Percentiles rank a stretch among this genome's conserved stretches.
phyloP scores from a whole-genome alignment of 2,329 filamentous ascomycete species.

The Verticillium albo-atrum region DNA sequence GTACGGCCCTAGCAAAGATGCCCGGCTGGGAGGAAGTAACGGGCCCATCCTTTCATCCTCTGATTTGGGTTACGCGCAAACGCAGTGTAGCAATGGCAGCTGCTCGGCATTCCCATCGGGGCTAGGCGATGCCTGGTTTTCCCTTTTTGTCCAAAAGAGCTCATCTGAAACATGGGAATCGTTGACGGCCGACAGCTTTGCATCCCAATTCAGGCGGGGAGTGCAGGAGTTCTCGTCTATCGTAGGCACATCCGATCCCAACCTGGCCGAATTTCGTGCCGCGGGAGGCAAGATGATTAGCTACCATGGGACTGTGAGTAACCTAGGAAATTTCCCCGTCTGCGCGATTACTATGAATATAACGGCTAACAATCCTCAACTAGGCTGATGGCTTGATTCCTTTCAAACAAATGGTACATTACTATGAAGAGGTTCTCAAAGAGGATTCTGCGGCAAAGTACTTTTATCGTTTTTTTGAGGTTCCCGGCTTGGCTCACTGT shows the following conservation, averaged over 20 bases:
- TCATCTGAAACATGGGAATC: background rate
- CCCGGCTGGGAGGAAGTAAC: background rate
- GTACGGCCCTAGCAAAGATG: background rate
- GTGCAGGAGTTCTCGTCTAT: conserved; percentile 11
- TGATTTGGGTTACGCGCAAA: conserved; percentile 8
- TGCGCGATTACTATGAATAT: background rate
- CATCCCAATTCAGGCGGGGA: conserved; percentile 13
- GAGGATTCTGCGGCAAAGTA: conserved; percentile 21
- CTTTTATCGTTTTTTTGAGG: conserved; percentile 46
- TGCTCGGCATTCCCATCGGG: conserved; percentile 8
- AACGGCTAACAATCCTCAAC: conserved; percentile 17
- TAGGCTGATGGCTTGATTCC: conserved; percentile 25
- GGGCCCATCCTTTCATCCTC: no score
- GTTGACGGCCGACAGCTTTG: background rate
- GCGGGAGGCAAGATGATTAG: conserved; percentile 39
- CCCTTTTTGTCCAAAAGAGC: conserved; percentile 34
- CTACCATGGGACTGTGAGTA: conserved; percentile 34
- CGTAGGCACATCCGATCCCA: conserved; percentile 21
- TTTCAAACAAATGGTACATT: conserved; percentile 12
- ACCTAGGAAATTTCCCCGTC: no score
- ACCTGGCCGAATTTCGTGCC: conserved; percentile 21
- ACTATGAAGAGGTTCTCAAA: conserved; percentile 16
- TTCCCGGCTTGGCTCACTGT: conserved; percentile 52
- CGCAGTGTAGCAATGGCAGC: background rate
- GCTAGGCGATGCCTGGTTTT: conserved; percentile 24